Evolutionary conservation across 768 basidiomycete genomes (phyloP).

Genomic region (Pholiota molesta): DNA sequence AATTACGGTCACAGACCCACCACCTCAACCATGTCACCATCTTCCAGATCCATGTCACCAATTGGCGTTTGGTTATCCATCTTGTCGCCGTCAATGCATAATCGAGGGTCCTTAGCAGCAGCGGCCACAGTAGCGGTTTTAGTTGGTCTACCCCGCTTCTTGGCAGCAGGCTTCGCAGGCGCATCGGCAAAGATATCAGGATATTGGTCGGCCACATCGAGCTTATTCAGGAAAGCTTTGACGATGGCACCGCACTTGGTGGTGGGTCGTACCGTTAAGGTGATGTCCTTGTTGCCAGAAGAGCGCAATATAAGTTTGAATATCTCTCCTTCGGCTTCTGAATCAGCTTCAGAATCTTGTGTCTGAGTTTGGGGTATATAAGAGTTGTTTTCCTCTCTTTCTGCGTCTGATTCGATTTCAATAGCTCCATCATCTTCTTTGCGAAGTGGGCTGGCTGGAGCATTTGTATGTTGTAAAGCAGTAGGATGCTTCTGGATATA

Average conservation of each 20-base stretch:
- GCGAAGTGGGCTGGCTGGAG: neutral
- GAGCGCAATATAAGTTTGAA: conserved; percentile 74
- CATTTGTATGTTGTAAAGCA: neutral
- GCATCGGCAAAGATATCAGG: conserved; percentile 32
- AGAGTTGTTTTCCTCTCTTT: conserved; percentile 17
- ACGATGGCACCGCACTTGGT: conserved; percentile 80
- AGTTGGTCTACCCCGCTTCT: conserved; percentile 15
- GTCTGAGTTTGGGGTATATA: conserved; percentile 14
- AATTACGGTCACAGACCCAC: conserved; percentile 49
- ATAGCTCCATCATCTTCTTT: conserved; percentile 17
- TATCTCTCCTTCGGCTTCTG: conserved; percentile 51
- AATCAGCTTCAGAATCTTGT: conserved; percentile 40
- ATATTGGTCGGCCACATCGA: conserved; percentile 61
- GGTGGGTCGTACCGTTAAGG: conserved; percentile 70
- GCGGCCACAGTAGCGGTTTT: conserved; percentile 28
- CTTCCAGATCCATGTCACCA: conserved; percentile 71
- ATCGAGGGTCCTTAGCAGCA: conserved; percentile 43
- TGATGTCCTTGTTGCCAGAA: conserved; percentile 52
- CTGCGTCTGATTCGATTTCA: conserved; percentile 29
- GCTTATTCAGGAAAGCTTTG: conserved; percentile 72
- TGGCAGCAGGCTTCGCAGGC: neutral
- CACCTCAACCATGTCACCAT: conserved; percentile 81
- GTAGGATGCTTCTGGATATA: conserved; percentile 50
- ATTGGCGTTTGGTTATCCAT: conserved; percentile 64
- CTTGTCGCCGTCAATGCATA: conserved; percentile 74